Evolutionary conservation across 2,329 filamentous ascomycete genomes (phyloP).

Genomic region (Neurospora crassa): DNA sequence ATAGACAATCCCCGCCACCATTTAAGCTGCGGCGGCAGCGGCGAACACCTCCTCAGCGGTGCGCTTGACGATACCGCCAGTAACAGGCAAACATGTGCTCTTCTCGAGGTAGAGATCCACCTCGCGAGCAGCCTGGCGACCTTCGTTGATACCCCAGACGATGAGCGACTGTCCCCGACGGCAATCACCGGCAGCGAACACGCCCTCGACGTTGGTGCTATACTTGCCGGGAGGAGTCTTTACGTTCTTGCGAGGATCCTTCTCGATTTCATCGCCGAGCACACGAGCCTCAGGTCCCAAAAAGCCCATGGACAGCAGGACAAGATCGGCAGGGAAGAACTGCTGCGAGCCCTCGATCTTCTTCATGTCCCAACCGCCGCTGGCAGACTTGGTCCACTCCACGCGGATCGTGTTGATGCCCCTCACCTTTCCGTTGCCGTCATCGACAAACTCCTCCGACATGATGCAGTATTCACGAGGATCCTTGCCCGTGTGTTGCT

Average conservation of each 20-base stretch:
- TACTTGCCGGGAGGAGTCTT: slow-evolving; percentile 88
- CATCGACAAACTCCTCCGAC: slow-evolving; percentile 92
- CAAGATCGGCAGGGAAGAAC: slow-evolving; percentile 92
- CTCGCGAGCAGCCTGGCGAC: slow-evolving; percentile 83
- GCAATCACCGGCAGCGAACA: slow-evolving; percentile 93
- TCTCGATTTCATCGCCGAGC: slow-evolving; percentile 79
- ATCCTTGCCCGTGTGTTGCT: slow-evolving; percentile 91
- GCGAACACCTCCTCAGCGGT: slow-evolving; percentile 62
- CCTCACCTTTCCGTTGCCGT: slow-evolving; percentile 79
- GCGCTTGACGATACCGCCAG: slow-evolving; percentile 84
- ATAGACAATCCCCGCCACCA: not conserved
- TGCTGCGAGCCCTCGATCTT: slow-evolving; percentile 87
- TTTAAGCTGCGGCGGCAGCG: slow-evolving; percentile 13
- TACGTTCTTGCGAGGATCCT: slow-evolving; percentile 88
- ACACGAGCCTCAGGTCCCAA: slow-evolving; percentile 84
- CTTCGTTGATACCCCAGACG: slow-evolving; percentile 98
- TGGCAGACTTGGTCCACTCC: slow-evolving; percentile 86
- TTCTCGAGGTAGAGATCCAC: slow-evolving; percentile 81
- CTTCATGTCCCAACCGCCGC: slow-evolving; percentile 97
- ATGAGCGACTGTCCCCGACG: slow-evolving; percentile 91
- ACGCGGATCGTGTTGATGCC: slow-evolving; percentile 94
- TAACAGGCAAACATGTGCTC: slow-evolving; percentile 72
- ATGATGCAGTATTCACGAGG: slow-evolving; percentile 97
- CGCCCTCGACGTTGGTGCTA: slow-evolving; percentile 74
- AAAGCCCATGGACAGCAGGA: slow-evolving; percentile 96